Evolutionary conservation across 139 green algal genomes (phyloP).

Genomic region (Micromonas pusilla): DNA sequence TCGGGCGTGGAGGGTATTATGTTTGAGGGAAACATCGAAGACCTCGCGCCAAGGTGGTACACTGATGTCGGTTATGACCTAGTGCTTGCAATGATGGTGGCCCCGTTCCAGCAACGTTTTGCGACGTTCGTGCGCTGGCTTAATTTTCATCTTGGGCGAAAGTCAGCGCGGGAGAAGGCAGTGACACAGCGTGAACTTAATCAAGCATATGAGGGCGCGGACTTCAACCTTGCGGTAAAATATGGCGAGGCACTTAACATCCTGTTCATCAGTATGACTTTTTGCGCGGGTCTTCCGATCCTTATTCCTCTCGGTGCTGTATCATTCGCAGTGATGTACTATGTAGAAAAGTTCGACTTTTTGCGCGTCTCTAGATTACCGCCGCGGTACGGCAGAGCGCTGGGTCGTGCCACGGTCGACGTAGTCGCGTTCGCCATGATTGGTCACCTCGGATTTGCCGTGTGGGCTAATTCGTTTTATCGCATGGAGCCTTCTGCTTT

Average conservation of each 20-base stretch:
- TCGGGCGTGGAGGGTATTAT: not conserved
- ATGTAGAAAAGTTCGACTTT: not conserved
- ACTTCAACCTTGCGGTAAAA: conserved; percentile 42
- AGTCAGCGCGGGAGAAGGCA: not conserved
- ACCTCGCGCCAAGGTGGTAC: not conserved
- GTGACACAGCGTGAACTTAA: conserved; percentile 43
- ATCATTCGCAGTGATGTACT: not conserved
- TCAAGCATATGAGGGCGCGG: conserved; percentile 31
- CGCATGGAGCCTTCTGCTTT: not conserved
- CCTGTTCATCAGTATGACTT: conserved; percentile 47
- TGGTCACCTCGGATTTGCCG: not conserved
- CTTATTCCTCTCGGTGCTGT: conserved; percentile 38
- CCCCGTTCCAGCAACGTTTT: not conserved
- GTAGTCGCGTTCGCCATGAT: not conserved
- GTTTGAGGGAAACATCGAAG: not conserved
- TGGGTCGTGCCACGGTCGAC: not conserved
- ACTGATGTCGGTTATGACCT: not conserved
- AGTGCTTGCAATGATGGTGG: not conserved
- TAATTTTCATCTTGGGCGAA: not conserved
- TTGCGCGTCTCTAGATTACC: not conserved
- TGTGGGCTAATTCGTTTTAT: not conserved
- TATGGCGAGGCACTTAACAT: conserved; percentile 49
- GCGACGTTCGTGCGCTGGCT: not conserved
- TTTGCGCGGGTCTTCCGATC: conserved; percentile 43
- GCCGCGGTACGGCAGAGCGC: not conserved